phyloP scores from a whole-genome alignment of 495 filamentous ascomycete species.

The Podospora pseudocomata region DNA sequence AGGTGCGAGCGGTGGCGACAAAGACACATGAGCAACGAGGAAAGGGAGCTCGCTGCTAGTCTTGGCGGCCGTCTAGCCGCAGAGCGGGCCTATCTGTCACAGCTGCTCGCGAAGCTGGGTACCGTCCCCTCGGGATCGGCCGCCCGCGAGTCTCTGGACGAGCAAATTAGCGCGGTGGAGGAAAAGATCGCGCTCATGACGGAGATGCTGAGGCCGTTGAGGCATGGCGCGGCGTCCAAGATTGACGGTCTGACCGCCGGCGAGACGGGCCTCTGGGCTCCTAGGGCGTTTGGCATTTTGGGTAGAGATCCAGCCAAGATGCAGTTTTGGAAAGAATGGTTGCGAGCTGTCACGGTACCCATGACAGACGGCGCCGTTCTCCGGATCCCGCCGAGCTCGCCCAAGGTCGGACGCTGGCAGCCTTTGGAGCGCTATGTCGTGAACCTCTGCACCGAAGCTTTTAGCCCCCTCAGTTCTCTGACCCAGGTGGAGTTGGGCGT shows the following conservation, averaged over 20 bases:
- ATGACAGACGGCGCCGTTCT: slow-evolving; percentile 87
- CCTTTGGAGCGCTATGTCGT: slow-evolving; percentile 95
- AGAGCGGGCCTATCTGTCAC: slow-evolving; percentile 85
- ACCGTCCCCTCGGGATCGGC: slow-evolving; percentile 73
- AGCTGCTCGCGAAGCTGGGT: slow-evolving; percentile 78
- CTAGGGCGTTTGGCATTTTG: slow-evolving; percentile 87
- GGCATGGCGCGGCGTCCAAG: slow-evolving; percentile 91
- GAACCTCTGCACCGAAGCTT: slow-evolving; percentile 93
- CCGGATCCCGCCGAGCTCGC: slow-evolving; percentile 81
- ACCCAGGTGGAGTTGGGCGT: slow-evolving; percentile 93
- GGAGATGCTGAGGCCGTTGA: slow-evolving; percentile 85
- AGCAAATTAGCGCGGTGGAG: slow-evolving; percentile 91
- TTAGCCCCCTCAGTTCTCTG: slow-evolving; percentile 84
- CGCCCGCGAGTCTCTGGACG: slow-evolving; percentile 78
- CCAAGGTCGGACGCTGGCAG: slow-evolving; percentile 92
- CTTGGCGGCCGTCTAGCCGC: slow-evolving; percentile 84
- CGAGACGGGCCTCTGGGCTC: slow-evolving; percentile 95
- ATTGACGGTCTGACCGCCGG: slow-evolving; percentile 96
- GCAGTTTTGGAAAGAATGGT: slow-evolving; percentile 98
- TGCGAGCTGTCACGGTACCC: slow-evolving; percentile 84
- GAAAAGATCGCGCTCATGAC: slow-evolving; percentile 98
- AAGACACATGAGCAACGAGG: slow-evolving; percentile 93
- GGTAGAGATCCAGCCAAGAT: slow-evolving; percentile 80
- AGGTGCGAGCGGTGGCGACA: slow-evolving; percentile 92
- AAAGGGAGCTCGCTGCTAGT: slow-evolving; percentile 88